These are phyloP conservation scores for Aquilaria malaccensis DNA, from an alignment of 345 rosid species.

Conservation along the genomic window DNA sequence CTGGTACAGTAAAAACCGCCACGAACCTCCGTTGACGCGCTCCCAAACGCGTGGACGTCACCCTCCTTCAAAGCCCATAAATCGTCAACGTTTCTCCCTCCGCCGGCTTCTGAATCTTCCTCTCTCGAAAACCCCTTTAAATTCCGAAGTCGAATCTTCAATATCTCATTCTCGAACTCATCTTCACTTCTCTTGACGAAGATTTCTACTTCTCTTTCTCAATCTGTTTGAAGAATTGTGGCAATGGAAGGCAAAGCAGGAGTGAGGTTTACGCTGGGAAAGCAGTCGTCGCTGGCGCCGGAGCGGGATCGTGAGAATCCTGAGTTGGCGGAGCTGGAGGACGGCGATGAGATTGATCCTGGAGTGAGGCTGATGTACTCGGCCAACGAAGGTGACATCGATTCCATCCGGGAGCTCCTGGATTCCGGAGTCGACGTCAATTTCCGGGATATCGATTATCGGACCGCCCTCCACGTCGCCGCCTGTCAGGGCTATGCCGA, in stretches of 20 bases:
- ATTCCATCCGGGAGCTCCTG: constrained; percentile 57
- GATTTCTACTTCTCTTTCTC: neutral
- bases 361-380: constrained; percentile 68
- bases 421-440: constrained; percentile 66
- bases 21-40: no score
- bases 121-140: no score
- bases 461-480: constrained; percentile 87
- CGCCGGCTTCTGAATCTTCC: no score
- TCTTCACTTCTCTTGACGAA: no score
- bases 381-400: constrained; percentile 67
- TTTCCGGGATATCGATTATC: constrained; percentile 72
- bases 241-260: constrained; percentile 47
- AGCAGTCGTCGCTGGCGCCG: constrained; percentile 79
- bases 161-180: no score
- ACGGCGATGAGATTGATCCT: constrained; percentile 32
- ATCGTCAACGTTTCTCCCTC: no score
- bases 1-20: no score
- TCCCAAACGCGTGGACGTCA: no score
- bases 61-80: no score
- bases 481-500: constrained; percentile 75
- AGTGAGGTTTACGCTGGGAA: constrained; percentile 43
- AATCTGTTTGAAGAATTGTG: neutral
- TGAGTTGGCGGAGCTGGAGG: constrained; percentile 35
- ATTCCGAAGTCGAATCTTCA: no score
- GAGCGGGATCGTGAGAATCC: constrained; percentile 33